Percentiles rank a stretch among this genome's conserved stretches.
Conservation (phyloP, 768 basidiomycete genomes). For the Panaeolus cyanescens region DNA sequence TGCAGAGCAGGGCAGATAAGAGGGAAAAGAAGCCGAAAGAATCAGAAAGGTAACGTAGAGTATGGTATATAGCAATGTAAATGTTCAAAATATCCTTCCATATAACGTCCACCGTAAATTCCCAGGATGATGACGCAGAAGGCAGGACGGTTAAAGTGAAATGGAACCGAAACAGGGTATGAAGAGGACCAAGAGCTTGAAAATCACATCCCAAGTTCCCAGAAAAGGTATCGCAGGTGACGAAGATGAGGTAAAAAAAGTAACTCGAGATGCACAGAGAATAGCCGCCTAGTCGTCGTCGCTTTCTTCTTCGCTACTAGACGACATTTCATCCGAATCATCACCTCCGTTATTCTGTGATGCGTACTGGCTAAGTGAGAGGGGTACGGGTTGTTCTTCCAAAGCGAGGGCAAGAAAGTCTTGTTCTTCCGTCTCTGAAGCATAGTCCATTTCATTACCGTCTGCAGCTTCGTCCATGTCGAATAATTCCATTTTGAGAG, state of each 20-base stretch:
- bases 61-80: slow-evolving; percentile 1
- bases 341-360: neutral
- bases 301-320: slow-evolving; percentile 29
- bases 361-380: slow-evolving; percentile 46
- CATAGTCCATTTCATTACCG: slow-evolving; percentile 16
- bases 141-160: neutral
- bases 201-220: neutral
- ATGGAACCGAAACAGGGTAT: neutral
- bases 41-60: neutral
- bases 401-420: slow-evolving; percentile 50
- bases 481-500: slow-evolving; percentile 23
- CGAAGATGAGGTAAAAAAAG: neutral
- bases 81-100: neutral
- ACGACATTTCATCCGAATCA: slow-evolving; percentile 26
- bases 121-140: neutral
- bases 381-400: slow-evolving; percentile 41
- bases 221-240: neutral
- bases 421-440: neutral
- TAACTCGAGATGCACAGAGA: neutral
- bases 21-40: neutral
- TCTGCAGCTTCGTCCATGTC: slow-evolving; percentile 3
- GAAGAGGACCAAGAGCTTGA: neutral
- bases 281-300: slow-evolving; percentile 27
- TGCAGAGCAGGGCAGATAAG: neutral
- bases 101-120: neutral